Evolutionary conservation across 768 basidiomycete species (phyloP).

Genomic region (Neoboletus subvelutipes): DNA sequence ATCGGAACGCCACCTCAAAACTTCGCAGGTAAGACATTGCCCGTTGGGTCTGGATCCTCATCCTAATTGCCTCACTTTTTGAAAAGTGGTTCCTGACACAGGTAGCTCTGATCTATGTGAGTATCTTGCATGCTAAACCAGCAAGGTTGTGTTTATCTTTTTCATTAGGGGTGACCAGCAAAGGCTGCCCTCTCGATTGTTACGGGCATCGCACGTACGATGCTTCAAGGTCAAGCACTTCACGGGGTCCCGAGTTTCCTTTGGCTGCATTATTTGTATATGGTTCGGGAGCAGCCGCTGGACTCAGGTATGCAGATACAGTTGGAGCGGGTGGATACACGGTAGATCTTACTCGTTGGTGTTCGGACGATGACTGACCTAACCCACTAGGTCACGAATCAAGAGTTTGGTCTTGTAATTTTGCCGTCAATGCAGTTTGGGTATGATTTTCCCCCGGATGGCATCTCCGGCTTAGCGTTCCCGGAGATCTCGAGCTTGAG

Average conservation of each 20-base stretch:
- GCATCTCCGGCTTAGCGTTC: slow-evolving; percentile 43
- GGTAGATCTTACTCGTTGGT: slow-evolving; percentile 16
- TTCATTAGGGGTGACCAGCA: slow-evolving; percentile 34
- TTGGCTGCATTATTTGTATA: slow-evolving; percentile 32
- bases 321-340: slow-evolving; percentile 36
- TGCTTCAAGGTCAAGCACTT: slow-evolving; percentile 24
- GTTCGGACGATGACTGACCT: neutral
- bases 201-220: slow-evolving; percentile 30
- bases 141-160: neutral
- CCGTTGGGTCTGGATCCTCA: neutral
- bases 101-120: slow-evolving; percentile 46
- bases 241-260: slow-evolving; percentile 5
- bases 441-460: slow-evolving; percentile 28
- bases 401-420: slow-evolving; percentile 28
- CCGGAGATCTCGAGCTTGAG: slow-evolving; percentile 34
- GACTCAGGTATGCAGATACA: slow-evolving; percentile 35
- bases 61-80: neutral
- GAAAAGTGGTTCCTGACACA: slow-evolving; percentile 48
- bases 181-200: slow-evolving; percentile 25
- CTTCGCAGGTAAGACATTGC: slow-evolving; percentile 35
- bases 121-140: neutral
- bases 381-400: slow-evolving; percentile 28
- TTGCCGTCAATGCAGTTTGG: neutral
- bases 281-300: slow-evolving; percentile 38
- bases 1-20: slow-evolving; percentile 46